Evolutionary conservation across 1,284 basidiomycete species (phyloP).

Genomic region (Fistulinella cinereoalba): DNA sequence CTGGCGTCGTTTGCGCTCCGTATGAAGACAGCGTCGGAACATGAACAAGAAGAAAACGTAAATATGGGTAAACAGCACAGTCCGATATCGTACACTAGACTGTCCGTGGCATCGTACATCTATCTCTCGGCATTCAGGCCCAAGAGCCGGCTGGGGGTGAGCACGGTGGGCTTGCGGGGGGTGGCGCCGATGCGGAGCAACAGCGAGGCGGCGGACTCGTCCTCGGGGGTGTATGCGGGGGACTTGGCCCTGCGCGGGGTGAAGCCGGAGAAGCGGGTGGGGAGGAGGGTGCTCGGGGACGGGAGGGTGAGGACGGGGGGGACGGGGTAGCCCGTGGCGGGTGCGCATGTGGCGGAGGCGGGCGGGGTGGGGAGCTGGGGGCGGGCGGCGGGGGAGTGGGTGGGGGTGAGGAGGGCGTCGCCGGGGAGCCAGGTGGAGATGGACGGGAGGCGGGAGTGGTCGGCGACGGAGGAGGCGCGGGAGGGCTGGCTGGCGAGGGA

Average conservation of each 20-base stretch:
- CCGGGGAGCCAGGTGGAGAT: conserved; percentile 47
- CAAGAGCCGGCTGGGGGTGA: conserved; percentile 35
- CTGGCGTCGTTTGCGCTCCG: conserved; percentile 77
- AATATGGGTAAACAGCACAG: conserved; percentile 18
- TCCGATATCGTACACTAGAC: no score
- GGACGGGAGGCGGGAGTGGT: conserved; percentile 42
- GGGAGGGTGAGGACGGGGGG: conserved; percentile 41
- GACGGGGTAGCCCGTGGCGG: conserved; percentile 23
- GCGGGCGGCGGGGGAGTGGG: conserved; percentile 22
- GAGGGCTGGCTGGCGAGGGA: conserved; percentile 2
- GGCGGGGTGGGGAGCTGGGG: conserved; percentile 48
- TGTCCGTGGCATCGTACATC: no score
- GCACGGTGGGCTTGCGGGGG: conserved; percentile 2
- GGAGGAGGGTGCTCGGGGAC: conserved; percentile 28
- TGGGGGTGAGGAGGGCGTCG: conserved; percentile 24
- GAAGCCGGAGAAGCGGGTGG: conserved; percentile 27
- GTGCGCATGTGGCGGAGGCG: conserved; percentile 37
- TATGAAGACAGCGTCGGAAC: conserved; percentile 32
- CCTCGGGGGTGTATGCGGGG: conserved; percentile 58
- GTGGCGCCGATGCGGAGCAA: conserved; percentile 57
- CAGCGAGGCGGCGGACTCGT: conserved; percentile 65
- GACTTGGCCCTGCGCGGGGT: conserved; percentile 23
- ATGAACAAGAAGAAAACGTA: conserved; percentile 7
- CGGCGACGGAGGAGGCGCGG: conserved; percentile 5
- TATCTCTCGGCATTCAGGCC: conserved; percentile 24